Base-by-base conservation (phyloP, 495 filamentous ascomycete genomes). In the Daldinia vernicosa region DNA sequence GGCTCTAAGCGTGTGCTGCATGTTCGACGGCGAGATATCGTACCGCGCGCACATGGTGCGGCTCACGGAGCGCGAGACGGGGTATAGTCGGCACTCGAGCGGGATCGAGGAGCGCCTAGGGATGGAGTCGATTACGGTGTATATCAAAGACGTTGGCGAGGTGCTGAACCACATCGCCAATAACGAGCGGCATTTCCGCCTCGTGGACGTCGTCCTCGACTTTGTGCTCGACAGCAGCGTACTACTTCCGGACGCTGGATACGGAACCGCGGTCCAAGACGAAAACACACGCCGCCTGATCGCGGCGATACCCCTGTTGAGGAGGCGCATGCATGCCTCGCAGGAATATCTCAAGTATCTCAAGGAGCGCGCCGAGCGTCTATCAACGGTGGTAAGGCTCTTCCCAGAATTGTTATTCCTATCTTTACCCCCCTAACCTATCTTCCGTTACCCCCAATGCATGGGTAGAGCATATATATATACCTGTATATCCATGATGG, bases 291-390 rank as follows among this genome's bases (percentile, higher is more conserved):
- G 33, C 15, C 30, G 63, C 32, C 24, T 76, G 0, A 30, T 67
- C 4, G 67, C 56, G 17, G 68, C 71, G 8, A 67, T 74, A 15
- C 70, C 70, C 1, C 33, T 67, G 1, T 58, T 76, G 4, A 70
- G 63, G 61, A 71, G 59, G 26, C 67, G 70, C 15, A 59, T 74
- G 45, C 71, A 71, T 14, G 74, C 69, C 11, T 76, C 67, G 3
- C 67, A 62, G 19, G 70, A 72, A 35, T 76, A 71, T 30, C 51
- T 76, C 27, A 54, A 60, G 47, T 74, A 74, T 12, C 33, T 76
- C 4, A 73, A 71, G 37, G 71, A 74, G 37, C 55, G 73, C 12
- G 66, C 68, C 11, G 65, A 67, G 68, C 71, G 70, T 27, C 59
- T 71, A 26, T 74, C 71, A 12, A 71, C 71, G 4, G 71, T 76